A percentile compares a stretch with the other conserved stretches of the same genome.
Evolutionary conservation across 2,329 filamentous ascomycete genomes (phyloP).

Genomic region (Macrophomina phaseolina): DNA sequence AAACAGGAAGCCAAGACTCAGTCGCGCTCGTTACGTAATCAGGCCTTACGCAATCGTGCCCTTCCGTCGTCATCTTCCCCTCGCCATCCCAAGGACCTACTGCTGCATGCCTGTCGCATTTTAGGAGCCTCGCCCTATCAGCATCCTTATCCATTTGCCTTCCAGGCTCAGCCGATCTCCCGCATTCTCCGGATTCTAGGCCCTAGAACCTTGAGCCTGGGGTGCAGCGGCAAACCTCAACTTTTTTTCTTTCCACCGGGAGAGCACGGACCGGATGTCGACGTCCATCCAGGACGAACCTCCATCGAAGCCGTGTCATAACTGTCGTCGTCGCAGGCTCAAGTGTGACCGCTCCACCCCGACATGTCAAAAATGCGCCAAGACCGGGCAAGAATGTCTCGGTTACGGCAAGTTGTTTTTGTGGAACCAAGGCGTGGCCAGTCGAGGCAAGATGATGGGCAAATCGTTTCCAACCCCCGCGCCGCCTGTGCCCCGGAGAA

Average conservation of each 20-base stretch:
- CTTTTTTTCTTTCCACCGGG: not conserved
- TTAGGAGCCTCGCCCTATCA: not conserved
- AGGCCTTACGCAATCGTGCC: not conserved
- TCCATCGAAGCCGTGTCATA: slow-evolving; percentile 60
- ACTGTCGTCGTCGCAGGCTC: slow-evolving; percentile 65
- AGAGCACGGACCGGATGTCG: slow-evolving; percentile 17
- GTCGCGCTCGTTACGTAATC: not conserved
- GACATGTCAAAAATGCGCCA: slow-evolving; percentile 64
- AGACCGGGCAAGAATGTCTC: slow-evolving; percentile 63
- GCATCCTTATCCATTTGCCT: not conserved
- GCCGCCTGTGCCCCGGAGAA: not conserved
- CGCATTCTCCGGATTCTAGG: not conserved
- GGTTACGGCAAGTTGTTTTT: slow-evolving; percentile 67
- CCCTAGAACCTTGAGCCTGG: not conserved
- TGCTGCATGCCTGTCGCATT: not conserved
- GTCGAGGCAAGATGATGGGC: slow-evolving; percentile 61
- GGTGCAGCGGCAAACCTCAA: not conserved
- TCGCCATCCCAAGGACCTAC: not conserved
- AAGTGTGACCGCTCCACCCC: slow-evolving; percentile 67
- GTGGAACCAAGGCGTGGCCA: slow-evolving; percentile 62
- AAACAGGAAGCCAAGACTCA: slow-evolving; percentile 17
- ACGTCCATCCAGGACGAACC: not conserved
- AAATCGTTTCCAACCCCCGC: slow-evolving; percentile 45
- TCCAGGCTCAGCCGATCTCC: slow-evolving; percentile 5
- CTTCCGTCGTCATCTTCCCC: slow-evolving; percentile 1